These are phyloP conservation scores for Bocquillonia castaneifolia DNA, from an alignment of 441 rosid species.

Conservation along the genomic window DNA sequence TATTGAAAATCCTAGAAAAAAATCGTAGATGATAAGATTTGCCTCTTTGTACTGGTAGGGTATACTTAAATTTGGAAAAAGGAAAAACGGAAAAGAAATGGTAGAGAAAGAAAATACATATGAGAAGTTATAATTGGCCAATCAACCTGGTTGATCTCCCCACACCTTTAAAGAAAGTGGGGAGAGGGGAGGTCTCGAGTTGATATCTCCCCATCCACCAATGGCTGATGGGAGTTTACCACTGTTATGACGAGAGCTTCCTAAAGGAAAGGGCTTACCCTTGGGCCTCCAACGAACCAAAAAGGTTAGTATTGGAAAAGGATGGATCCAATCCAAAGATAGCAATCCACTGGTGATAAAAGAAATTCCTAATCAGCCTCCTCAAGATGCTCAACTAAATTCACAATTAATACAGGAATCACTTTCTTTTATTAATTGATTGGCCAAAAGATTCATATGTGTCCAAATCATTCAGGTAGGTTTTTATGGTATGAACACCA, in stretches of 20 bases:
- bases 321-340: neutral
- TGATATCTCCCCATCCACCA: too few relatives aligned
- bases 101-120: neutral
- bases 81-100: neutral
- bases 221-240: too few relatives aligned
- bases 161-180: too few relatives aligned
- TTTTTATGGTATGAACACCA: slow-evolving; percentile 3
- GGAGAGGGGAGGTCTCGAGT: too few relatives aligned
- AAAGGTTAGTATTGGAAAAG: too few relatives aligned
- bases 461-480: slow-evolving; percentile 6
- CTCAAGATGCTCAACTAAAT: neutral
- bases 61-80: neutral
- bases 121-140: slow-evolving; percentile 7
- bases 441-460: slow-evolving; percentile 10
- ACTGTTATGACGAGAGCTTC: too few relatives aligned
- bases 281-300: too few relatives aligned
- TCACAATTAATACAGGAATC: neutral
- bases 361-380: slow-evolving; percentile 11
- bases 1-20: too few relatives aligned
- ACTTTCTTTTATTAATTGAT: neutral
- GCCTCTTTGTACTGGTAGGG: neutral
- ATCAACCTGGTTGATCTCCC: too few relatives aligned
- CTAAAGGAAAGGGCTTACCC: too few relatives aligned
- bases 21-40: too few relatives aligned
- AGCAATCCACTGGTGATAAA: neutral